Evolutionary conservation across 495 filamentous ascomycete species (phyloP), one percentile per base, ranked within the genome.

Genomic region (Aeminium ludgeri): DNA sequence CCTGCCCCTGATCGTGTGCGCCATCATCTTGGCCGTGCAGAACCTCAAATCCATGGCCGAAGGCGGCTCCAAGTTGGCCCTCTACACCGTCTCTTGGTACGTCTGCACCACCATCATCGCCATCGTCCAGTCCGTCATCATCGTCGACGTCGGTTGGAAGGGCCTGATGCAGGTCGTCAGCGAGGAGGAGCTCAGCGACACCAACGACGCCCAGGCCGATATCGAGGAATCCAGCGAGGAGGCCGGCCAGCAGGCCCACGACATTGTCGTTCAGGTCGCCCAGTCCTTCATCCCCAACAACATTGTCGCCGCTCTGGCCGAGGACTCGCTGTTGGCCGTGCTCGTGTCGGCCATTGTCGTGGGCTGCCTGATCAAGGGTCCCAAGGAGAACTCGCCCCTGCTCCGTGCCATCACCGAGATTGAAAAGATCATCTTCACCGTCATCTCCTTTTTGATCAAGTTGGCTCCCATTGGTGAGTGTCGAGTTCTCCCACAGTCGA

Each of bases 381-480:
- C 45, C 16, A n/a, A n/a, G n/a, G n/a, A n/a, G n/a, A 33, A 44
- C 20, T 44, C 41, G 6, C 25, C 41, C 2, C 16, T 48, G 2
- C 32, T 48, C 19, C 30, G 23, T 11, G 45, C 40, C 8, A 17
- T 35, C 10, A 10, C 6, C 8, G 33, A 35, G 16, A 16, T 59
- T 20, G 56, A 59, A 27, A 43, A 30, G n/a, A 36, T 59, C 12
- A 50, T 59, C 38, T 55, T 42, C 25, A 39, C n/a, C n/a, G 42
- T 57, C 47, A 59, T 59, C 48, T 48, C 52, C 27, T 51, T 37
- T 18, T 36, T 59, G 7, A 57, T 59, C 55, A 52, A 57, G 41
- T n/a, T 52, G 6, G 56, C 56, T 3, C 56, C 56, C 10, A 50
- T 55, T 30, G 56, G 56, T n/a, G n/a, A n/a, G n/a, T n/a, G n/a